These are phyloP conservation scores for Xylaria sp. DNA, from an alignment of 2,329 filamentous ascomycete species.

Conservation along the genomic window DNA sequence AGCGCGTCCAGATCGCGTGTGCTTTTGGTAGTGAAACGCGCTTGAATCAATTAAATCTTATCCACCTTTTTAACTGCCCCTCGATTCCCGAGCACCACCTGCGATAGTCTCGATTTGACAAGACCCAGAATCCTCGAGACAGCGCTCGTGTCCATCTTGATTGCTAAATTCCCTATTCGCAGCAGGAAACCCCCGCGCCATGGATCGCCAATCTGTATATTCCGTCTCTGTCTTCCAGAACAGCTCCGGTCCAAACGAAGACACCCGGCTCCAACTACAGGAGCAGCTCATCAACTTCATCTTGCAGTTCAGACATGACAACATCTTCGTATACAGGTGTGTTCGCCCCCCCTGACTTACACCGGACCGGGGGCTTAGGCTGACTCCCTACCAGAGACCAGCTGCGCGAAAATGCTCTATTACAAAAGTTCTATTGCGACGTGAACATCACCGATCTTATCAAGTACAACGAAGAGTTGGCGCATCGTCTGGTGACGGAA, in stretches of 20 bases:
- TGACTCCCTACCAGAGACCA: constrained; percentile 76
- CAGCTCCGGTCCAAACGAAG: constrained; percentile 72
- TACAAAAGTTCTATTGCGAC: constrained; percentile 96
- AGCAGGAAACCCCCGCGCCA: constrained; percentile 52
- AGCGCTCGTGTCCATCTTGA: neutral
- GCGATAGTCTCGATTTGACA: neutral
- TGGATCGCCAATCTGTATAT: constrained; percentile 92
- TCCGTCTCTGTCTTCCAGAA: constrained; percentile 83
- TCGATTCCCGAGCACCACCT: constrained; percentile 9
- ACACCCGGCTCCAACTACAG: constrained; percentile 78
- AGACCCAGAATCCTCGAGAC: constrained; percentile 7
- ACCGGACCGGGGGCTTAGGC: constrained; percentile 6
- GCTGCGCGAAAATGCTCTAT: constrained; percentile 90
- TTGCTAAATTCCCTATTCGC: constrained; percentile 1
- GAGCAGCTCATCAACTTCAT: constrained; percentile 89
- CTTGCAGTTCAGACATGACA: constrained; percentile 92
- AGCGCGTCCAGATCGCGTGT: constrained; percentile 39
- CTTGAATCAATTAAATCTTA: constrained; percentile 39
- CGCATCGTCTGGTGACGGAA: constrained; percentile 87
- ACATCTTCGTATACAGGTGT: constrained; percentile 93
- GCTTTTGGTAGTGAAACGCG: constrained; percentile 29
- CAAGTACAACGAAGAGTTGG: constrained; percentile 94
- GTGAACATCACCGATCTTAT: constrained; percentile 96
- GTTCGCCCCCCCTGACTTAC: constrained; percentile 34
- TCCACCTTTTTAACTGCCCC: constrained; percentile 30